Percentiles rank a stretch among this genome's conserved stretches.
phyloP scores from a whole-genome alignment of 257 asterid species.

The Ehretia macrophylla region DNA sequence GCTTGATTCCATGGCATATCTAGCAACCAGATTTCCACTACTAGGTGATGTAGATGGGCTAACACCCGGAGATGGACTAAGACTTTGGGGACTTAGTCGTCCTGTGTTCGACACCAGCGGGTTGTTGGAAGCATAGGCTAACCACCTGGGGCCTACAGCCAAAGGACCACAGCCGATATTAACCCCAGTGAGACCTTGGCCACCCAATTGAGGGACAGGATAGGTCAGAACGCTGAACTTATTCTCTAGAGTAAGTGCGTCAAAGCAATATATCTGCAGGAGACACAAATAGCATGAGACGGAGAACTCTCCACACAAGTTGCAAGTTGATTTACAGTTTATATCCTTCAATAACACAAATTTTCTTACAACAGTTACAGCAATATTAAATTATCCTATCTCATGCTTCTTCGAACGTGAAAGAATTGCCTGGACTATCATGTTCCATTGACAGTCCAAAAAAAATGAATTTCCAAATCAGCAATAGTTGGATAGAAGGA shows the following conservation, averaged over 20 bases:
- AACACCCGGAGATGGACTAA: constrained; percentile 51
- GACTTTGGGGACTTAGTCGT: constrained; percentile 49
- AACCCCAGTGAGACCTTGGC: constrained; percentile 35
- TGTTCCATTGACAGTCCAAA: too few relatives aligned
- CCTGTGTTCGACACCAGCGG: constrained; percentile 36
- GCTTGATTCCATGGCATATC: constrained; percentile 54
- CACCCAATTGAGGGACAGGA: constrained; percentile 43
- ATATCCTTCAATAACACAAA: too few relatives aligned
- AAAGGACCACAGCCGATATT: constrained; percentile 49
- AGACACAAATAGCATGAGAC: background rate
- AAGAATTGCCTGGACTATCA: too few relatives aligned
- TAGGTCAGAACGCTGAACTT: constrained; percentile 47
- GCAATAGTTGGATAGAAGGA: too few relatives aligned
- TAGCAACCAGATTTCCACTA: constrained; percentile 43
- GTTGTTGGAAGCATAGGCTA: constrained; percentile 48
- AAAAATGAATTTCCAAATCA: too few relatives aligned
- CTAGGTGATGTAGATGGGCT: constrained; percentile 59
- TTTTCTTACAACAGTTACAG: too few relatives aligned
- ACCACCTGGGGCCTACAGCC: constrained; percentile 51
- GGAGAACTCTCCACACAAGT: background rate
- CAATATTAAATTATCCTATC: too few relatives aligned
- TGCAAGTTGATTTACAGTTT: too few relatives aligned
- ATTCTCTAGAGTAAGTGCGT: constrained; percentile 45
- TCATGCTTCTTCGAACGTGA: too few relatives aligned
- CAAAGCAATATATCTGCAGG: constrained; percentile 49